Percentiles rank a stretch among this genome's conserved stretches.
These are phyloP conservation scores for Recurvomyces mirabilis DNA, from an alignment of 495 filamentous ascomycete genomes.

Conservation along the genomic window DNA sequence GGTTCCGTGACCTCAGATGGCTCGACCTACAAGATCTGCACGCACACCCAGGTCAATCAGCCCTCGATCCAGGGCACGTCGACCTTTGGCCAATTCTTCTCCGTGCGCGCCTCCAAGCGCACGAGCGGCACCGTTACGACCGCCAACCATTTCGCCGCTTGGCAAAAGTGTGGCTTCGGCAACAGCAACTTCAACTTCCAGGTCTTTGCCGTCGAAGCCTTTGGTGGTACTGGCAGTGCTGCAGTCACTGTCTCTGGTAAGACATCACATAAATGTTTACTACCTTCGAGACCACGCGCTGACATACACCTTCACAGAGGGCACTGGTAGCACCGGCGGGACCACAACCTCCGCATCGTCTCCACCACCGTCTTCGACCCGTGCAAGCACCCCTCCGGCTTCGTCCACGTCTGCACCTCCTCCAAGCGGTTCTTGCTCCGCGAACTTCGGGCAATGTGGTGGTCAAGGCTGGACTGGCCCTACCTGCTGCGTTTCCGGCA, in stretches of 20 bases:
- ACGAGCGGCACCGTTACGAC: conserved; percentile 39
- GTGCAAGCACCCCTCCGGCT: too few relatives aligned
- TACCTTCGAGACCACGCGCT: too few relatives aligned
- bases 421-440: too few relatives aligned
- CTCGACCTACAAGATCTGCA: conserved; percentile 53
- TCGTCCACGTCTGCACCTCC: too few relatives aligned
- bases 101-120: conserved; percentile 39
- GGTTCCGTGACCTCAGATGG: conserved; percentile 51
- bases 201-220: conserved; percentile 27
- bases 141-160: conserved; percentile 54
- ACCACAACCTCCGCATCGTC: too few relatives aligned
- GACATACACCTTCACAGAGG: too few relatives aligned
- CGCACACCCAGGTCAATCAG: conserved; percentile 42
- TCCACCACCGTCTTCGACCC: too few relatives aligned
- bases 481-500: too few relatives aligned
- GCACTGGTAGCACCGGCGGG: too few relatives aligned
- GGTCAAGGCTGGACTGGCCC: too few relatives aligned
- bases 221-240: conserved; percentile 12
- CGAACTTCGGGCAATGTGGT: too few relatives aligned
- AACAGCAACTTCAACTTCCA: conserved; percentile 30
- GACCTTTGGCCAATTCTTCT: conserved; percentile 51
- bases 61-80: conserved; percentile 46
- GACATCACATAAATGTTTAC: too few relatives aligned
- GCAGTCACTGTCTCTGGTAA: conserved; percentile 9
- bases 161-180: conserved; percentile 38